These are phyloP conservation scores for Parastagonospora avenae DNA, from an alignment of 2,329 filamentous ascomycete genomes.

Conservation along the genomic window DNA sequence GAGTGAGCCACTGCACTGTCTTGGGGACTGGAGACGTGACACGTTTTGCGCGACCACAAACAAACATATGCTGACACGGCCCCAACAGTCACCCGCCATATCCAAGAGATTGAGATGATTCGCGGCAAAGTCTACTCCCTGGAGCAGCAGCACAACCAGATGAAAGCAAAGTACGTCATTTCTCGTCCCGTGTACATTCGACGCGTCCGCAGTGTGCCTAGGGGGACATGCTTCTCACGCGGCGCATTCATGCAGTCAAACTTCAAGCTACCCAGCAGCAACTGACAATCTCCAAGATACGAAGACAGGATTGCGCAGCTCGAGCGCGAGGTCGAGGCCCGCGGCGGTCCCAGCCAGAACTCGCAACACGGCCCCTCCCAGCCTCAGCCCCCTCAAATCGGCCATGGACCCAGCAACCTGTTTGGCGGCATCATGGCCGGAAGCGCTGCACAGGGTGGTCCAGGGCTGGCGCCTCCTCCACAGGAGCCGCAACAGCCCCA, in stretches of 20 bases:
- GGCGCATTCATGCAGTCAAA: no score
- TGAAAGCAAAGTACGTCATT: slow-evolving; percentile 83
- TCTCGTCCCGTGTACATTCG: background rate
- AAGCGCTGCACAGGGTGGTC: slow-evolving; percentile 78
- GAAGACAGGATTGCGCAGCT: slow-evolving; percentile 88
- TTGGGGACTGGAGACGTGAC: background rate
- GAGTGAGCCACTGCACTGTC: slow-evolving; percentile 54
- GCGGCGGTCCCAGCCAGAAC: slow-evolving; percentile 69
- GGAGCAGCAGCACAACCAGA: slow-evolving; percentile 83
- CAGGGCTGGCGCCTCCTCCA: slow-evolving; percentile 75
- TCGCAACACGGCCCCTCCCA: slow-evolving; percentile 81
- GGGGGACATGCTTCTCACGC: no score
- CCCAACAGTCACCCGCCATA: slow-evolving; percentile 77
- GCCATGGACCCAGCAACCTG: slow-evolving; percentile 84
- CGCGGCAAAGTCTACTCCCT: slow-evolving; percentile 91
- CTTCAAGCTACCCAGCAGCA: background rate
- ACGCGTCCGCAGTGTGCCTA: background rate
- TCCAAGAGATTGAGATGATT: slow-evolving; percentile 94
- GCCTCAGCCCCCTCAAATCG: slow-evolving; percentile 82
- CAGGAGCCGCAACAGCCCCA: slow-evolving; percentile 65
- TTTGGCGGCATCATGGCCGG: slow-evolving; percentile 97
- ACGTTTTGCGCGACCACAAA: background rate
- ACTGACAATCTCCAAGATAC: slow-evolving; percentile 67
- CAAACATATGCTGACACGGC: slow-evolving; percentile 1
- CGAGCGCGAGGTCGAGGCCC: slow-evolving; percentile 82